A percentile compares a stretch with the other conserved stretches of the same genome.
phyloP scores from a whole-genome alignment of 1,284 basidiomycete species.

The Neonothopanus nambi region DNA sequence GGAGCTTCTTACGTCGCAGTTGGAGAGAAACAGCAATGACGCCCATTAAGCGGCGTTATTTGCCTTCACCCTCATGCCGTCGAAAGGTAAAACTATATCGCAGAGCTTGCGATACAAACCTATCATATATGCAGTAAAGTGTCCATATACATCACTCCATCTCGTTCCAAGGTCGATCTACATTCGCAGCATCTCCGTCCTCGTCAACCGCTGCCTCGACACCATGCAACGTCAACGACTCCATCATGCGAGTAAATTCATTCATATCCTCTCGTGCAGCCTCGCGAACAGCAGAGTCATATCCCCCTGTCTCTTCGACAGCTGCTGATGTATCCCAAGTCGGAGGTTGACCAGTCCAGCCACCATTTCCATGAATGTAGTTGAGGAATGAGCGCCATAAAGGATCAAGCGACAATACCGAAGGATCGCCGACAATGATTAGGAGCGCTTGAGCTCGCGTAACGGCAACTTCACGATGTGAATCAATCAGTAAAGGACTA shows the following conservation, averaged over 20 bases:
- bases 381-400: conserved; percentile 57
- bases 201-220: conserved; percentile 5
- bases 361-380: conserved; percentile 45
- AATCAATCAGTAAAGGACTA: not conserved
- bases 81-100: no score
- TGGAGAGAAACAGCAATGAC: no score
- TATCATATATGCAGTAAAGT: not conserved
- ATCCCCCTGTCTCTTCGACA: conserved; percentile 12
- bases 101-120: no score
- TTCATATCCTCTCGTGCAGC: conserved; percentile 13
- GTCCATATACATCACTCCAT: not conserved
- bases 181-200: conserved; percentile 10
- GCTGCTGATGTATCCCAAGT: conserved; percentile 45
- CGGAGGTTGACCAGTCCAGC: conserved; percentile 50
- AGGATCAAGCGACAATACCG: conserved; percentile 55
- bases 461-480: conserved; percentile 46
- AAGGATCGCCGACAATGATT: conserved; percentile 55
- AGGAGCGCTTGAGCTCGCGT: conserved; percentile 58
- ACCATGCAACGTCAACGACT: conserved; percentile 10
- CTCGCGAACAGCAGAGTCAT: conserved; percentile 10
- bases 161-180: conserved; percentile 16
- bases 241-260: conserved; percentile 15
- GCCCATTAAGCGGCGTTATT: no score
- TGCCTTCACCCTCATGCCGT: no score
- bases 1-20: no score